A percentile compares a stretch with the other conserved stretches of the same genome.
Evolutionary conservation across 768 basidiomycete genomes (phyloP).

Genomic region (Floccularia luteovirens): DNA sequence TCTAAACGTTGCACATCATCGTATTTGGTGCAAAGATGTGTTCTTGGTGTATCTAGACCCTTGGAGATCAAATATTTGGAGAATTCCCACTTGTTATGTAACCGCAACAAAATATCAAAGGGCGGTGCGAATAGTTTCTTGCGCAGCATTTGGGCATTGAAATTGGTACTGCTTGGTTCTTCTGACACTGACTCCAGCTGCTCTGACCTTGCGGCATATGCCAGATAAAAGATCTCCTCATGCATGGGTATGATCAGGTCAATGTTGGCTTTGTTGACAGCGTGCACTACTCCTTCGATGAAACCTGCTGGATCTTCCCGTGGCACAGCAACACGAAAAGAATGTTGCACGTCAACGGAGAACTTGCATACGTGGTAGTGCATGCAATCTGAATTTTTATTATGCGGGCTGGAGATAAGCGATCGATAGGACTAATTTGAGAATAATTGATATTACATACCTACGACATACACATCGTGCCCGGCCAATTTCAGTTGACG

Average conservation of each 20-base stretch:
- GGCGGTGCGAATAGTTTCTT: slow-evolving; percentile 9
- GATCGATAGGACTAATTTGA: no score
- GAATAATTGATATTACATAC: slow-evolving; percentile 6
- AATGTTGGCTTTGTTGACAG: slow-evolving; percentile 7
- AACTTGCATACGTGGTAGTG: slow-evolving; percentile 15
- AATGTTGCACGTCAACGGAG: slow-evolving; percentile 11
- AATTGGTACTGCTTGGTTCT: no score
- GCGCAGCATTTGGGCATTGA: slow-evolving; percentile 7
- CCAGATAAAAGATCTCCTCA: slow-evolving; percentile 12
- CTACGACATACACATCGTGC: slow-evolving; percentile 10
- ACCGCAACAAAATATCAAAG: slow-evolving; percentile 9
- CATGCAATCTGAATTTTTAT: slow-evolving; percentile 9
- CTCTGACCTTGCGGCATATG: slow-evolving; percentile 10
- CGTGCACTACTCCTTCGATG: slow-evolving; percentile 7
- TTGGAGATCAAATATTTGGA: slow-evolving; percentile 6
- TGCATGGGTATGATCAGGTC: slow-evolving; percentile 14
- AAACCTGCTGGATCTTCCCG: slow-evolving; percentile 9
- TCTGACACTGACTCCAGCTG: no score
- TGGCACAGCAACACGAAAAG: slow-evolving; percentile 9
- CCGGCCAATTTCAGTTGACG: slow-evolving; percentile 10
- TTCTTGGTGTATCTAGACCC: slow-evolving; percentile 7
- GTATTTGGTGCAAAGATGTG: slow-evolving; percentile 8
- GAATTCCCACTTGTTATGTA: slow-evolving; percentile 16
- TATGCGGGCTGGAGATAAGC: not conserved
- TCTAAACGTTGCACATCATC: slow-evolving; percentile 8